Base-by-base conservation (phyloP, 2,329 filamentous ascomycete species). In the Acarospora socialis region DNA sequence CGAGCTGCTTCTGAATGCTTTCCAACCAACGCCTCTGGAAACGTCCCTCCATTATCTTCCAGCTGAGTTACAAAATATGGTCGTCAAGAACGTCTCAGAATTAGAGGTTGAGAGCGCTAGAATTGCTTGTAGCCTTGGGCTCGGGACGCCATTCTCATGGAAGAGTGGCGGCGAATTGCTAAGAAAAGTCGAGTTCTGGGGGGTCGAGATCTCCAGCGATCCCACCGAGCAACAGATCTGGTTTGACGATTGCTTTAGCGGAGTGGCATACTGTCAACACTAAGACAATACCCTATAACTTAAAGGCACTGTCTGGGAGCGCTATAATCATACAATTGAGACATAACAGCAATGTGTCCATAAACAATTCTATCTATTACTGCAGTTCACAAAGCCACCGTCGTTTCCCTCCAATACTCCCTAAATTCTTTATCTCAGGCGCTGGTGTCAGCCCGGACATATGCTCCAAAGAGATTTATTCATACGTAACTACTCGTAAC, bases 141-240 rank as follows among this genome's bases (percentile, higher is more conserved):
- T 36, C 30, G 44, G 41, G 14, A 38, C 41, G 13, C 36, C 37
- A 35, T 46, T 45, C 23, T 22, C 24, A 28, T 47, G 44, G 43
- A 38, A 24, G 22, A 32, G 35, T 33, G 33, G 31, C 25, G 19
- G 33, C 12, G 32, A 39, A 17, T 27, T 39, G 10, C 42, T 47
- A 22, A 35, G 46, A 37, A 39, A 37, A 26, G 35, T 42, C 37
- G 38, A 42, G 13, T 35, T 34, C 27, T 30, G 30, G 33, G 13
- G 17, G 13, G 30, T 8, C 33, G 43, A 38, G 26, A 40, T 31
- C 17, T 19, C 30, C 20, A 30, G 27, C 22, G 37, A 34, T 36
- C 38, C 37, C 24, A 34, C 41, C 21, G 44, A 47, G 38, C 44
- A 39, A 22, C 44, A 45, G 17, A 45, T 46, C 31, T 39, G 22